phyloP scores from a whole-genome alignment of 2,329 filamentous ascomycete genomes.

The Microdochium bolleyi region DNA sequence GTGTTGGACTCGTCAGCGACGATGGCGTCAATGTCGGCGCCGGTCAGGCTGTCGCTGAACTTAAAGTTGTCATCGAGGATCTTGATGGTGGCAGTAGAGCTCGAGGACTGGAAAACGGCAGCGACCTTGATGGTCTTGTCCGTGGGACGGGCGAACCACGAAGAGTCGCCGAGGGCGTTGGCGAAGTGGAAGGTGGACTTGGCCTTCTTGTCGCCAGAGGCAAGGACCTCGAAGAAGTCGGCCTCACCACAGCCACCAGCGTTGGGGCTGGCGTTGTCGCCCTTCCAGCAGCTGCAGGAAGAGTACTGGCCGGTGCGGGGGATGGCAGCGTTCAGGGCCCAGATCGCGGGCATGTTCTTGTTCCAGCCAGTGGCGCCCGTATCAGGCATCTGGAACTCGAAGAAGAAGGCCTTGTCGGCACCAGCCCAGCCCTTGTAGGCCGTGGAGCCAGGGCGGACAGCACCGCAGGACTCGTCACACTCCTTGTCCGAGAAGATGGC shows the following conservation, averaged over 20 bases:
- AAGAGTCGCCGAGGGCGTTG: constrained; percentile 55
- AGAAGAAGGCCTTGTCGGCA: constrained; percentile 63
- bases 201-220: constrained; percentile 53
- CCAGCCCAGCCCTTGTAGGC: constrained; percentile 61
- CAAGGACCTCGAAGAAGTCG: constrained; percentile 67
- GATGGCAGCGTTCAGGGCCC: constrained; percentile 68
- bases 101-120: constrained; percentile 48
- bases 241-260: constrained; percentile 60
- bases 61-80: constrained; percentile 31
- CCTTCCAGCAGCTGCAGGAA: constrained; percentile 64
- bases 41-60: constrained; percentile 29
- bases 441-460: constrained; percentile 30
- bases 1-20: constrained; percentile 14
- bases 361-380: constrained; percentile 44
- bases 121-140: constrained; percentile 54
- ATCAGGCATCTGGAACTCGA: constrained; percentile 66
- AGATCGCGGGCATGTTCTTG: constrained; percentile 65
- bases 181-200: constrained; percentile 65
- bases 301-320: constrained; percentile 64
- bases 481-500: constrained; percentile 35
- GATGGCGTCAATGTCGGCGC: constrained; percentile 24
- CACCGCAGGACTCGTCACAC: constrained; percentile 35
- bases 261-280: constrained; percentile 18
- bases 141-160: constrained; percentile 64
- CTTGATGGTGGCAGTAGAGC: constrained; percentile 47